Conservation (phyloP, 495 filamentous ascomycete genomes). For the Astrothelium subdiscretum region DNA sequence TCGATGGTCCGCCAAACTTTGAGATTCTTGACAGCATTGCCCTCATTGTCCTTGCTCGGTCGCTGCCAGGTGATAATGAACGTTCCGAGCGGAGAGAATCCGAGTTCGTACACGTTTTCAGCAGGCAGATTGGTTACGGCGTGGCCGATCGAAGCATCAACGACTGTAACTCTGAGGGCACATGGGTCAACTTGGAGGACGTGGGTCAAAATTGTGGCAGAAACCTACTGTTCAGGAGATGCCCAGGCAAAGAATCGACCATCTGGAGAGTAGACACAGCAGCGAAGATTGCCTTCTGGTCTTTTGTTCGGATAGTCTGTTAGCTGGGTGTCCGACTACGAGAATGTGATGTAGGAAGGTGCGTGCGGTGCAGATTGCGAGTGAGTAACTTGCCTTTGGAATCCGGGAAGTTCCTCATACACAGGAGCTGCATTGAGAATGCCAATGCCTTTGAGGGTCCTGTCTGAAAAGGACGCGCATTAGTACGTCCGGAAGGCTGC, state of each 20-base stretch:
- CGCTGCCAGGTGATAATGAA: conserved; percentile 97
- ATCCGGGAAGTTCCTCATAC: conserved; percentile 76
- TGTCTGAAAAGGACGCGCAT: conserved; percentile 39
- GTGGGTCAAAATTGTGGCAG: too few relatives aligned
- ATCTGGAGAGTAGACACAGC: conserved; percentile 86
- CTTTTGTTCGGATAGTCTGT: conserved; percentile 26
- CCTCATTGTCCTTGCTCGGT: conserved; percentile 79
- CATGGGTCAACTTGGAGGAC: conserved; percentile 4
- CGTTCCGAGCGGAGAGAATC: conserved; percentile 83
- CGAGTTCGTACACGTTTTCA: conserved; percentile 79
- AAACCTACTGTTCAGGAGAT: conserved; percentile 66
- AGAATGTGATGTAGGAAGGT: neutral
- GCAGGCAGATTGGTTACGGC: conserved; percentile 62
- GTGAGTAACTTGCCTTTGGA: conserved; percentile 45
- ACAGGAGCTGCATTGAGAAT: conserved; percentile 80
- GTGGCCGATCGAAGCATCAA: conserved; percentile 71
- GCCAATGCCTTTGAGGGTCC: conserved; percentile 91
- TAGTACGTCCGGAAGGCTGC: conserved; percentile 1
- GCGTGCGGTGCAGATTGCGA: neutral
- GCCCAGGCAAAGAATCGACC: conserved; percentile 95
- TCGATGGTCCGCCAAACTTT: conserved; percentile 85
- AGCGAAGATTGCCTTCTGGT: conserved; percentile 89
- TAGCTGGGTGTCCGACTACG: neutral
- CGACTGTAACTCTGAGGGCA: conserved; percentile 55
- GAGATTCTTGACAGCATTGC: conserved; percentile 86